Evolutionary conservation across 768 basidiomycete species (phyloP).

Genomic region (Podaxis carcinomalis): DNA sequence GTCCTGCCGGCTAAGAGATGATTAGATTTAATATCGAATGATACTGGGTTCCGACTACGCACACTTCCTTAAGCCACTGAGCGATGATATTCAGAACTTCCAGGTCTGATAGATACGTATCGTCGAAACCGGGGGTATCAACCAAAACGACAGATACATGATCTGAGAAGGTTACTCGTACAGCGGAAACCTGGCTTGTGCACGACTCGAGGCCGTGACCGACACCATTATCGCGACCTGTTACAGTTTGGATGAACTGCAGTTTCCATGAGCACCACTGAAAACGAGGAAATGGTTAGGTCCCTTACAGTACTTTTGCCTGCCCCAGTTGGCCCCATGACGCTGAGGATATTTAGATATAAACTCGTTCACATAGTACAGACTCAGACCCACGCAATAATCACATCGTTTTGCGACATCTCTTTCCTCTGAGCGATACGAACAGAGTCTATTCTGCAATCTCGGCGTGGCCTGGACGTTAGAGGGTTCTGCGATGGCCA

Average conservation of each 20-base stretch:
- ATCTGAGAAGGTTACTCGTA: not conserved
- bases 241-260: not conserved
- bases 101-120: not conserved
- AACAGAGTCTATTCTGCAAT: not conserved
- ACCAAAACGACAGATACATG: not conserved
- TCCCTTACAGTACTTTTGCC: not conserved
- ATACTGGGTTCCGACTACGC: not conserved
- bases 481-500: too few relatives aligned
- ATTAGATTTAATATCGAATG: not conserved
- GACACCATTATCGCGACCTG: not conserved
- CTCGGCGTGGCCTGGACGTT: too few relatives aligned
- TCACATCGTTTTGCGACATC: not conserved
- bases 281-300: not conserved
- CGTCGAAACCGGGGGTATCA: not conserved
- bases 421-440: too few relatives aligned
- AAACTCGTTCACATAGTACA: not conserved
- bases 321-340: not conserved
- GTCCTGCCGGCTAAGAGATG: not conserved
- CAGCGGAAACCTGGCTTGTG: not conserved
- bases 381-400: not conserved
- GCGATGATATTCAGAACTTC: not conserved
- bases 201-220: not conserved
- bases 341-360: not conserved
- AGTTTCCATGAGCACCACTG: not conserved
- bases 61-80: not conserved